phyloP scores from a whole-genome alignment of 495 filamentous ascomycete genomes.

The Ramalina peruviana region DNA sequence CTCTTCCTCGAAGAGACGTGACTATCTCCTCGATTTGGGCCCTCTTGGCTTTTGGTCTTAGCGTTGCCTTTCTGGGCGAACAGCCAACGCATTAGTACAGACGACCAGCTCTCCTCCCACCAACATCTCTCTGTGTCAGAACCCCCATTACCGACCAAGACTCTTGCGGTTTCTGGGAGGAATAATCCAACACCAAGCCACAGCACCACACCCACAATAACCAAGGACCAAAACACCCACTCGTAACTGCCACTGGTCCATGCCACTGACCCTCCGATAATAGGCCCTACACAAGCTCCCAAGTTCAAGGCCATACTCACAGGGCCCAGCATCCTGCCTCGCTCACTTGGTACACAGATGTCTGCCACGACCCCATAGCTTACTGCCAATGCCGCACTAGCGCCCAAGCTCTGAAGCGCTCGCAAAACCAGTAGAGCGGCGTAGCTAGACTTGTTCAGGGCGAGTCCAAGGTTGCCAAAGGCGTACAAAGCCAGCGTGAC shows the following conservation, averaged over 20 bases:
- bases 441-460: constrained; percentile 44
- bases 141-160: constrained; percentile 30
- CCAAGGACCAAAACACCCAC: constrained; percentile 63
- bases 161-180: constrained; percentile 31
- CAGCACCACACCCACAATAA: constrained; percentile 34
- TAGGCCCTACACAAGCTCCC: constrained; percentile 34
- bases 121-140: no score
- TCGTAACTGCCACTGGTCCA: constrained; percentile 41
- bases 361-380: constrained; percentile 48
- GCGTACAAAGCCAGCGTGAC: constrained; percentile 43
- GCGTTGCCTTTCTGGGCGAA: not conserved
- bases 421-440: constrained; percentile 45
- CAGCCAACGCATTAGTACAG: no score
- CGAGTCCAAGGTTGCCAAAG: constrained; percentile 48
- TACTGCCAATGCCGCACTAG: constrained; percentile 36
- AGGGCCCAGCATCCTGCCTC: constrained; percentile 22
- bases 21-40: not conserved
- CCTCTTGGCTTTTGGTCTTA: not conserved
- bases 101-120: no score
- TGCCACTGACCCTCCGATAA: constrained; percentile 50
- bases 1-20: no score
- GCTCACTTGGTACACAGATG: constrained; percentile 40
- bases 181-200: constrained; percentile 19
- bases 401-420: constrained; percentile 49
- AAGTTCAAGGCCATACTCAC: no score